Base-by-base conservation (phyloP, 495 filamentous ascomycete genomes). In the Xylaria nigripes region DNA sequence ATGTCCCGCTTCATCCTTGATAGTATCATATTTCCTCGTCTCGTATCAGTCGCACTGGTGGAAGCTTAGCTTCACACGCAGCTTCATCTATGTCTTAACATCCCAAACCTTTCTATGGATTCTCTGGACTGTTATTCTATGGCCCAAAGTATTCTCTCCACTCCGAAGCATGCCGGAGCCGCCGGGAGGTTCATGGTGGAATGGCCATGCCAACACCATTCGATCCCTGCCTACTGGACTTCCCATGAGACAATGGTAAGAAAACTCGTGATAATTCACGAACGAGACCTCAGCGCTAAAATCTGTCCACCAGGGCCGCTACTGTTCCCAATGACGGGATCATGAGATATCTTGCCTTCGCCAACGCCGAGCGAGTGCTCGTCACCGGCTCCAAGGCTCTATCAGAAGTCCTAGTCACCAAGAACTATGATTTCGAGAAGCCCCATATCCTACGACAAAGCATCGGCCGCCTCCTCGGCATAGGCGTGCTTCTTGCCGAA, bases 311-410 rank as follows among this genome's bases (percentile, higher is more conserved):
- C 58, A 79, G 78, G 89, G 73, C 83, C 48, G 77, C 85, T 42
- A 80, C 72, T 1, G 73, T 95, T 27, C 86, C 88, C n/a, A 91
- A 96, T 57, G 79, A 92, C 43, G 91, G 91, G 8, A 65, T 96
- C n/a, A 87, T 97, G 44, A 78, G 83, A 25, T 92, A 95, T 64
- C 72, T 79, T 12, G 79, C 77, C 15, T 49, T 84, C 5, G 81
- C 85, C 55, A 92, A 94, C 61, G 52, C 73, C 6, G 88, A 95
- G 62, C 76, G 89, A 38, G 60, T 95, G 3, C 58, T 91, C 1
- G 56, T 85, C 21, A 85, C 81, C 1, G 79, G 70, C 6, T 77
- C 88, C 2, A 86, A 89, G 61, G 79, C 76, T 0, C 67, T 90
- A 10, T 72, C 77, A 6, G 87, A 92, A 58, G 70, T 89, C 7